phyloP scores from a whole-genome alignment of 2,329 filamentous ascomycete genomes.

The Trematosphaeria pertusa region DNA sequence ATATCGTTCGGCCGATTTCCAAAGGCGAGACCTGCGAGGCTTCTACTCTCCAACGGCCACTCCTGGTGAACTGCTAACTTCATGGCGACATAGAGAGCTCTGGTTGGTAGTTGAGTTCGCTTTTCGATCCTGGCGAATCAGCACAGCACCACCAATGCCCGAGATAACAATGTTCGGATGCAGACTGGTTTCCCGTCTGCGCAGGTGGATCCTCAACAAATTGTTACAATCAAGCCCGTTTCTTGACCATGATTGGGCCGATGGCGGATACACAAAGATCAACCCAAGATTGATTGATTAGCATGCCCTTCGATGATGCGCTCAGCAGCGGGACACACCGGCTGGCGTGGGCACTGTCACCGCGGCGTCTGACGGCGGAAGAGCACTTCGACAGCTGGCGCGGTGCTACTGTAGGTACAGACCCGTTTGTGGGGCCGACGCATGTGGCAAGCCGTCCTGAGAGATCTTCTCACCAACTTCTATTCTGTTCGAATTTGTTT shows the following conservation, averaged over 20 bases:
- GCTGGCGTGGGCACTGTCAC: conserved; percentile 5
- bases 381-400: background rate
- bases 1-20: too few species aligned
- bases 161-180: too few species aligned
- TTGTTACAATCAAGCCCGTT: too few species aligned
- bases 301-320: conserved; percentile 1
- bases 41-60: too few species aligned
- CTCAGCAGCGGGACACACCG: conserved; percentile 6
- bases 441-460: background rate
- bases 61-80: too few species aligned
- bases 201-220: too few species aligned
- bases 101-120: too few species aligned
- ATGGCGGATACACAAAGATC: background rate
- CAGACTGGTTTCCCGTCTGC: too few species aligned
- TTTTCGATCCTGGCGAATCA: too few species aligned
- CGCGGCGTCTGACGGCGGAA: conserved; percentile 3
- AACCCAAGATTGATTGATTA: background rate
- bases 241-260: background rate
- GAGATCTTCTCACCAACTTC: background rate
- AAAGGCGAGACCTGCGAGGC: too few species aligned
- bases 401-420: conserved; percentile 13
- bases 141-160: too few species aligned
- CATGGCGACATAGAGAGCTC: too few species aligned
- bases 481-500: background rate
- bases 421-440: conserved; percentile 7